Evolutionary conservation across 257 asterid genomes (phyloP), one percentile per base, ranked within the genome.

Genomic region (Solanum medicagineum): DNA sequence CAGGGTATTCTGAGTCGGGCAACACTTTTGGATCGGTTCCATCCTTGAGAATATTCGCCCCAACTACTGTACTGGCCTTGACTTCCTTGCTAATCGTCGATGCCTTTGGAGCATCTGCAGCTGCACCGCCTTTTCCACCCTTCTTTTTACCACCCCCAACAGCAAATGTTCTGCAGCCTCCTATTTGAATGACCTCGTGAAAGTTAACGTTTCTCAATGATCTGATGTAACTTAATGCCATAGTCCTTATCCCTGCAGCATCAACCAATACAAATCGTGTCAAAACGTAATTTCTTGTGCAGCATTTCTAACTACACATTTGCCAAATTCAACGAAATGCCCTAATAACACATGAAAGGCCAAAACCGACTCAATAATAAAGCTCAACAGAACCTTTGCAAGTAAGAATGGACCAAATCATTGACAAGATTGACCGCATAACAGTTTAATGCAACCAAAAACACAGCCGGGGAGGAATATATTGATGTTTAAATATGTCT

Each of bases 141-240:
- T 94, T 97, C 97, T 95, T 97, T 88, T 95, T 94, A 85, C 93
- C 94, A 49, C 93, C 93, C 49, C 94, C 98, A 40, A 95, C 97
- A 22, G 99, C 96, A 91, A 92, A 97, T 71, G 93, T 87, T 89
- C 98, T 87, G 11, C 90, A 54, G 80, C 94, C 91, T 60, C 88
- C 86, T 79, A 86, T 91, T 71, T 90, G 87, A 84, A 85, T 65
- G 10, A 88, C 83, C 85, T 87, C 91, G 9, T 89, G 84, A 89
- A 90, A 66, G 83, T 88, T 57, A 51, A 86, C 56, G 83, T 84
- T 87, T 90, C 90, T 87, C 88, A 92, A 53, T 53, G 93, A 86
- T 87, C 88, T 90, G 80, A 90, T 42, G 62, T 84, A 87, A 83
- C 83, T 79, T 44, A 90, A 80, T 65, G 93, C 81, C 97, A 91